phyloP scores from a whole-genome alignment of 352 stramenopile species.

The Nothophytophthora sp. region DNA sequence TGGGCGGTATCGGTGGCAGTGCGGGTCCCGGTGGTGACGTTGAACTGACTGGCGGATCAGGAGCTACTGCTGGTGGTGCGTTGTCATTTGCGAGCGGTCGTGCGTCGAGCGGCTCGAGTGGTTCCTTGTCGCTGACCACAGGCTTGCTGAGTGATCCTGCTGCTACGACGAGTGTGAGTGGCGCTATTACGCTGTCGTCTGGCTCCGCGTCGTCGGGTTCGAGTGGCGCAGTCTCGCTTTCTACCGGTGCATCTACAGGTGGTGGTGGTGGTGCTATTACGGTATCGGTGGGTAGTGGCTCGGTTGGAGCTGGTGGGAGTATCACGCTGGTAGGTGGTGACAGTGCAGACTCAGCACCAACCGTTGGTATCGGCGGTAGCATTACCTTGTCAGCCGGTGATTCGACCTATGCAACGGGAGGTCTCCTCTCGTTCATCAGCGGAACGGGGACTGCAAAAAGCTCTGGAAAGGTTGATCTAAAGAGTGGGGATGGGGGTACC shows the following conservation, averaged over 20 bases:
- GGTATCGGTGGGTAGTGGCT: constrained; percentile 29
- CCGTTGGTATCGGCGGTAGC: constrained; percentile 32
- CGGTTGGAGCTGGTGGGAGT: constrained; percentile 24
- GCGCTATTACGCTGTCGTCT: constrained; percentile 30
- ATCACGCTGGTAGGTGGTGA: constrained; percentile 22
- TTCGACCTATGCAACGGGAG: constrained; percentile 36
- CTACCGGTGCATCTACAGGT: constrained; percentile 19
- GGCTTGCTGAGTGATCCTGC: constrained; percentile 6
- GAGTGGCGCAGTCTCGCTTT: constrained; percentile 24
- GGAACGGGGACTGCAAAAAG: constrained; percentile 38
- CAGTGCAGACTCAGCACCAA: constrained; percentile 12
- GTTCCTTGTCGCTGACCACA: constrained; percentile 19
- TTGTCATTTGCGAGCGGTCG: constrained; percentile 27
- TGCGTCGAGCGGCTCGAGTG: constrained; percentile 14
- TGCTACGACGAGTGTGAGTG: constrained; percentile 20
- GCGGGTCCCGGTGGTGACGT: constrained; percentile 13
- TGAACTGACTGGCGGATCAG: constrained; percentile 12
- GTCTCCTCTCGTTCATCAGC: constrained; percentile 34
- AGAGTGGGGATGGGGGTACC: constrained; percentile 27
- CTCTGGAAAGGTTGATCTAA: constrained; percentile 45
- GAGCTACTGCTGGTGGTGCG: constrained; percentile 24
- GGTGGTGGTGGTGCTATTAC: constrained; percentile 22
- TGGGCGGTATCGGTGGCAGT: constrained; percentile 11
- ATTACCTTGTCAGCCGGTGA: constrained; percentile 36
- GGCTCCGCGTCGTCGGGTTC: constrained; percentile 20